Evolutionary conservation across 2,329 filamentous ascomycete genomes (phyloP).

Genomic region (Gnomoniopsis sp.): DNA sequence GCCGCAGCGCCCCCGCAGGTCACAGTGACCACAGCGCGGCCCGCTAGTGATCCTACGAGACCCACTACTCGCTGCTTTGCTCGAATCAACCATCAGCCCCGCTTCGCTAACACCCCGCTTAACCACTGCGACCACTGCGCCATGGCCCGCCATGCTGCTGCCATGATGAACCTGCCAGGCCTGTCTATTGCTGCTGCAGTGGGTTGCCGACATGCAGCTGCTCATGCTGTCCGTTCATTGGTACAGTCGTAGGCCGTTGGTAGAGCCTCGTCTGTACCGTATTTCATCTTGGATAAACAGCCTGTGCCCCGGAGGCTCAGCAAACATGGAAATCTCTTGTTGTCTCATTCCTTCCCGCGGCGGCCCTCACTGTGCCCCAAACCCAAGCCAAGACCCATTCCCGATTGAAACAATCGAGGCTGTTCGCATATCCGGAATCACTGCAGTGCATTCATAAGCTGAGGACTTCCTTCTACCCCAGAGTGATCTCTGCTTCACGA

Average conservation of each 20-base stretch:
- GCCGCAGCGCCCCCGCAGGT: neutral
- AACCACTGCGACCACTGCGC: neutral
- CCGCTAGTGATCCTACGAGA: conserved; percentile 12
- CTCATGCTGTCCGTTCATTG: neutral
- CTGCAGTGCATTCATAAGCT: neutral
- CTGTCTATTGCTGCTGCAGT: neutral
- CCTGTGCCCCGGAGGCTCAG: conserved; percentile 7
- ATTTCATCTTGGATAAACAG: conserved; percentile 11
- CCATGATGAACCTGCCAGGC: neutral
- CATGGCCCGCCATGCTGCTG: neutral
- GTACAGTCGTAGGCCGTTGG: neutral
- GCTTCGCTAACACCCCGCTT: neutral
- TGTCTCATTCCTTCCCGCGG: conserved; percentile 2
- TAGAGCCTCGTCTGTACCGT: conserved; percentile 14
- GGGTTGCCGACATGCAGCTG: neutral
- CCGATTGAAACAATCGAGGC: neutral
- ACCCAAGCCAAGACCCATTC: neutral
- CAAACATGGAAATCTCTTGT: neutral
- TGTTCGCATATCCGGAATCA: neutral
- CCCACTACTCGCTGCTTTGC: neutral
- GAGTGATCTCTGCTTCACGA: neutral
- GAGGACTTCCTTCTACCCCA: neutral
- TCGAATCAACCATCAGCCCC: conserved; percentile 2
- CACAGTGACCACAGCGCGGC: neutral
- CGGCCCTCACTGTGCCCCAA: neutral